Base-by-base conservation (phyloP, 2,329 filamentous ascomycete species). In the Parafenestella ontariensis region DNA sequence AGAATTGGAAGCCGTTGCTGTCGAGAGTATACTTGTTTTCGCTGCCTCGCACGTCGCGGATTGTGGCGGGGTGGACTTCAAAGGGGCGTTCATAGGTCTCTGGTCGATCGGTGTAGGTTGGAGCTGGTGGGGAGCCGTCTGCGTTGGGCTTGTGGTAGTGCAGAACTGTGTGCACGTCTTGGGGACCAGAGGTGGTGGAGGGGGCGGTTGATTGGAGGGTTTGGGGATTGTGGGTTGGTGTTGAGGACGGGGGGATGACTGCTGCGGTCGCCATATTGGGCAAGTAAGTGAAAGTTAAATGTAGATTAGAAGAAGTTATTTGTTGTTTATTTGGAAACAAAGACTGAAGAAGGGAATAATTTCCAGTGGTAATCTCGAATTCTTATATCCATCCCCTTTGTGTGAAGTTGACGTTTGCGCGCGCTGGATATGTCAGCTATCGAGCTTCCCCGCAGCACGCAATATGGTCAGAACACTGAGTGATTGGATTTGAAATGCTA, bases 41-140 rank as follows among this genome's bases (percentile, higher is more conserved):
- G 5, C 76, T 70, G 0, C 80, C 81, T 17, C 75, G 66, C 23
- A 82, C 75, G 58, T 83, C 82, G 28, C 75, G 74, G 31, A 82
- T 65, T 3, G 65, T 71, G 5, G 65, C 65, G 5, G 59, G 53
- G 36, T 73, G 68, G 4, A 58, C 42, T 40, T 71, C 66, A 20
- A 61, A 49, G 0, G 71, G 71, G 3, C 73, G 65, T 9, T 72
- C 54, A 51, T 69, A 77, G 1, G 72, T 76, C 39, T 71, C 68
- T 15, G 69, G 69, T n/a, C 64, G 63, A 26, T 68, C 66, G 5
- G 63, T 47, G 37, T 72, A 71, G 0, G 67, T 69, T 5, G 69
- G 63, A 13, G 62, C 59, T 13, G 69, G 69, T 6, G 68, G 69
- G 3, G 68, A 71, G 31, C 68, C 69, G 40, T 72, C 68, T 21